Evolutionary conservation across 371 early-diverging fungal species (phyloP).

Genomic region (Mucor saturninus): DNA sequence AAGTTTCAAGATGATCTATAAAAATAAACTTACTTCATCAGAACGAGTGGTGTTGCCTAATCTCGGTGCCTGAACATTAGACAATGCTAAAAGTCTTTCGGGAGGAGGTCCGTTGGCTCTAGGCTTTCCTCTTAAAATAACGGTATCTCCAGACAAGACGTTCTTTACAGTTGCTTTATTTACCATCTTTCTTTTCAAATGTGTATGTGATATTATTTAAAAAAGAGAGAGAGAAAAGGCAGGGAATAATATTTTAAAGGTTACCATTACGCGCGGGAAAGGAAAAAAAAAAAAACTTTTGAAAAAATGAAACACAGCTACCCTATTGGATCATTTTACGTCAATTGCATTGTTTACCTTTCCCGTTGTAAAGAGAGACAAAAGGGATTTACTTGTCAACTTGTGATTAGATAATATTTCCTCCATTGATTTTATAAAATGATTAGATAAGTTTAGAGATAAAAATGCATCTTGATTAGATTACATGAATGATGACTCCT

Average conservation of each 20-base stretch:
- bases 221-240: neutral
- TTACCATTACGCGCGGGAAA: neutral
- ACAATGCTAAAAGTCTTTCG: conserved; percentile 83
- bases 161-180: conserved; percentile 78
- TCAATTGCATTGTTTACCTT: no score
- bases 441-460: no score
- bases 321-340: no score
- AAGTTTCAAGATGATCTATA: neutral
- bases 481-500: no score
- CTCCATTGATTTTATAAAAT: no score
- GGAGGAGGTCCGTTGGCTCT: conserved; percentile 83
- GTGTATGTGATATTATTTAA: neutral
- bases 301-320: neutral
- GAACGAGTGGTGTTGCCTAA: conserved; percentile 80
- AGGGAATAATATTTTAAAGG: neutral
- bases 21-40: conserved; percentile 70
- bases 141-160: conserved; percentile 91
- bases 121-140: conserved; percentile 83
- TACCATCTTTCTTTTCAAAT: conserved; percentile 7
- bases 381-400: no score
- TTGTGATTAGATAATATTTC: no score
- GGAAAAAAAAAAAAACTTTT: neutral
- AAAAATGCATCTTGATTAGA: no score
- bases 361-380: no score
- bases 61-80: conserved; percentile 85